phyloP scores from a whole-genome alignment of 345 rosid genomes.

The Mangifera indica region DNA sequence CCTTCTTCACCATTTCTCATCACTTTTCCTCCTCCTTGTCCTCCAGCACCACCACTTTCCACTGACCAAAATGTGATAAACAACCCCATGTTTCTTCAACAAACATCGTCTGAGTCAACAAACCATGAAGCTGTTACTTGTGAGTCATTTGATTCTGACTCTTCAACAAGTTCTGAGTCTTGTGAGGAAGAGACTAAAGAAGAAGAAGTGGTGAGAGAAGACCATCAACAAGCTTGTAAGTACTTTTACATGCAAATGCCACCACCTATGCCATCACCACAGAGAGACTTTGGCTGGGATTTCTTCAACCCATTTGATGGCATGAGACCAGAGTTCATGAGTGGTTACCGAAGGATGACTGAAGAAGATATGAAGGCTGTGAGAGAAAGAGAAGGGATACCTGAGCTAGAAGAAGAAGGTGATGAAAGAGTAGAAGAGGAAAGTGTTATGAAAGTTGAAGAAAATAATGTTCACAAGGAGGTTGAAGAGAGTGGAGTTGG shows the following conservation, averaged over 20 bases:
- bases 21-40: conserved; percentile 47
- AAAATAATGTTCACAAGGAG: conserved; percentile 13
- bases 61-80: conserved; percentile 31
- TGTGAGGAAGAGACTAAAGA: conserved; percentile 30
- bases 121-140: conserved; percentile 47
- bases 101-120: conserved; percentile 44
- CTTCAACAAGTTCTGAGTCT: conserved; percentile 33
- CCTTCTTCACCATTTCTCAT: conserved; percentile 67
- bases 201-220: conserved; percentile 26
- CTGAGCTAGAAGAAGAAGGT: conserved; percentile 68
- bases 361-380: conserved; percentile 60
- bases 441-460: conserved; percentile 31
- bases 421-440: conserved; percentile 30
- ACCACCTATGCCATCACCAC: conserved; percentile 46
- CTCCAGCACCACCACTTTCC: conserved; percentile 25
- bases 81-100: conserved; percentile 60
- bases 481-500: conserved; percentile 30
- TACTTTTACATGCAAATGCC: conserved; percentile 67
- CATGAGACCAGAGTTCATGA: conserved; percentile 50
- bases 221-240: conserved; percentile 21
- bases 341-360: conserved; percentile 43
- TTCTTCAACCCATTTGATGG: conserved; percentile 64
- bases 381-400: conserved; percentile 73
- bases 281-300: conserved; percentile 70
- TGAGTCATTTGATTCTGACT: conserved; percentile 34